A percentile compares a stretch with the other conserved stretches of the same genome.
phyloP scores from a whole-genome alignment of 2,329 filamentous ascomycete species.

The Metarhizium anisopliae region DNA sequence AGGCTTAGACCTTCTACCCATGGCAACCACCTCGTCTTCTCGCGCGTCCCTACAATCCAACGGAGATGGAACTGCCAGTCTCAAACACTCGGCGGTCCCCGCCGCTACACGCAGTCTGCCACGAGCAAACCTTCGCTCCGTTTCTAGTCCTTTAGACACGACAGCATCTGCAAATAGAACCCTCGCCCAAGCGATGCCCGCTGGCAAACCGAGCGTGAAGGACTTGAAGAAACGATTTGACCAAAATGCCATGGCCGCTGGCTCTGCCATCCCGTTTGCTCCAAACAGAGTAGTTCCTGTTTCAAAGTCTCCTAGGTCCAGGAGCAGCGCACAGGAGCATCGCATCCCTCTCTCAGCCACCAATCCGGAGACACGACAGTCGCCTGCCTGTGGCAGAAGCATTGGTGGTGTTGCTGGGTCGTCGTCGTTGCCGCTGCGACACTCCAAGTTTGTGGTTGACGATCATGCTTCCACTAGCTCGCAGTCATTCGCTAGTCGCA shows the following conservation, averaged over 20 bases:
- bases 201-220: slow-evolving; percentile 60
- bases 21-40: slow-evolving; percentile 27
- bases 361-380: neutral
- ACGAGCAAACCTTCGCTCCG: slow-evolving; percentile 40
- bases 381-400: neutral
- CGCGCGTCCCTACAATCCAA: slow-evolving; percentile 38
- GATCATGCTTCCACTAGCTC: slow-evolving; percentile 44
- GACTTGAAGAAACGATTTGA: slow-evolving; percentile 76
- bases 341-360: neutral
- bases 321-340: neutral
- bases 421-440: slow-evolving; percentile 28
- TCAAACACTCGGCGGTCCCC: slow-evolving; percentile 36
- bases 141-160: slow-evolving; percentile 46
- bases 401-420: slow-evolving; percentile 2
- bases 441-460: slow-evolving; percentile 38
- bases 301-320: neutral
- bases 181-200: slow-evolving; percentile 23
- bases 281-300: neutral
- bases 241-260: slow-evolving; percentile 32
- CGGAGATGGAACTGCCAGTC: slow-evolving; percentile 35
- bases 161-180: slow-evolving; percentile 19
- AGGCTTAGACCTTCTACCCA: slow-evolving; percentile 25
- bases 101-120: slow-evolving; percentile 27
- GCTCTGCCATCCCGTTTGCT: slow-evolving; percentile 1
- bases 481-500: slow-evolving; percentile 52